phyloP scores from a whole-genome alignment of 768 basidiomycete species.

The Panaeolus cyanescens region DNA sequence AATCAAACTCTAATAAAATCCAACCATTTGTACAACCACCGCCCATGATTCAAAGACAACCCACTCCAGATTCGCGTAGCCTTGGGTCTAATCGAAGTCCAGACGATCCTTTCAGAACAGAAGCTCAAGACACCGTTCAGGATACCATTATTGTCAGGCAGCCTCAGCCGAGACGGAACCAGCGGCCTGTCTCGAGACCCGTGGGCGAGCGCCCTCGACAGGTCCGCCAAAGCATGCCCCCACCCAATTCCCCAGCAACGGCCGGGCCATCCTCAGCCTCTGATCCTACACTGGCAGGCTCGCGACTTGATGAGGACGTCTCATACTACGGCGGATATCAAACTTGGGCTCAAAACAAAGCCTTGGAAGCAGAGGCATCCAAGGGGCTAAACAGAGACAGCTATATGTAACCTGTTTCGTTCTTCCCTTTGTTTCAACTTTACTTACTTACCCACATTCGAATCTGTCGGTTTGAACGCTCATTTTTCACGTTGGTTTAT shows the following conservation, averaged over 20 bases:
- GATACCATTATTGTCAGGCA: background rate
- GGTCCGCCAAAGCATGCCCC: background rate
- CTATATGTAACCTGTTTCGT: background rate
- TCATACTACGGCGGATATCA: slow-evolving; percentile 12
- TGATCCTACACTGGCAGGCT: background rate
- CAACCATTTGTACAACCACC: background rate
- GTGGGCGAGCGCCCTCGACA: slow-evolving; percentile 2
- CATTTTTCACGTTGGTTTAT: too few species aligned
- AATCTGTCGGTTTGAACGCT: too few species aligned
- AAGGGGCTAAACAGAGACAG: background rate
- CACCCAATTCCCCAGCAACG: background rate
- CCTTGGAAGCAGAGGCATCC: background rate
- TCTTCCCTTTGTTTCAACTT: too few species aligned
- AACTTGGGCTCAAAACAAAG: slow-evolving; percentile 1
- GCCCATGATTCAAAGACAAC: background rate
- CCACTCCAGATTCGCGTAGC: background rate
- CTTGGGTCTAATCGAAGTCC: background rate
- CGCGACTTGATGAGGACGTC: slow-evolving; percentile 1
- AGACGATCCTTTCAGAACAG: background rate
- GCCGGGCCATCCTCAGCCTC: background rate
- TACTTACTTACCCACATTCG: background rate
- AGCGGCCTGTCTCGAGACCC: background rate
- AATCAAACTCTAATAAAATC: background rate
- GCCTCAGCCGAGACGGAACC: background rate
- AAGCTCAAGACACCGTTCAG: background rate